Percentiles rank a stretch among this genome's conserved stretches.
Conservation (phyloP, 768 basidiomycete genomes). For the Mycena sanguinolenta region DNA sequence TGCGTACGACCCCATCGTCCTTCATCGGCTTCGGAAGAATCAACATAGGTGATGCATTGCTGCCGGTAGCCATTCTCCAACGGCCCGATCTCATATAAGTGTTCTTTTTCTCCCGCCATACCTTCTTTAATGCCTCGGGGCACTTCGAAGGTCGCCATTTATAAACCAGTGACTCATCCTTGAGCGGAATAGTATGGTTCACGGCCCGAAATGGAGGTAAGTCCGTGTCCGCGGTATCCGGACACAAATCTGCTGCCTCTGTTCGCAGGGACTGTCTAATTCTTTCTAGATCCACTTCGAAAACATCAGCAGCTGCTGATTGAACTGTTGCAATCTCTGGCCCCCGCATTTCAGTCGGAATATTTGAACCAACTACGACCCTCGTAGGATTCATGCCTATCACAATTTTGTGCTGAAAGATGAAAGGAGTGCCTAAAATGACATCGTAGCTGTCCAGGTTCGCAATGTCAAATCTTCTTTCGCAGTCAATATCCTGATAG, state of each 20-base stretch:
- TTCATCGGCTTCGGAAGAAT: constrained; percentile 43
- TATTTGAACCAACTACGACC: too few species aligned
- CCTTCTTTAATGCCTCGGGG: constrained; percentile 43
- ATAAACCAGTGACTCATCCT: constrained; percentile 44
- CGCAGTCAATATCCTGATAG: too few species aligned
- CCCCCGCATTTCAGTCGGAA: too few species aligned
- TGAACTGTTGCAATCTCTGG: too few species aligned
- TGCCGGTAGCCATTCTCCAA: constrained; percentile 41
- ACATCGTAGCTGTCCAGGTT: too few species aligned
- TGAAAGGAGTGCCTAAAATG: too few species aligned
- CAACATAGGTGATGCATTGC: constrained; percentile 49
- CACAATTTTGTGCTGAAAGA: too few species aligned
- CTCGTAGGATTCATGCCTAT: too few species aligned
- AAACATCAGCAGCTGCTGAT: too few species aligned
- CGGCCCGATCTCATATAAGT: constrained; percentile 46
- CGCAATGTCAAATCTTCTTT: too few species aligned
- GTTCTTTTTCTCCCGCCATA: constrained; percentile 47
- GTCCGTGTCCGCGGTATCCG: neutral
- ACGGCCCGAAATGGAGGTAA: constrained; percentile 35
- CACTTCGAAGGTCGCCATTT: constrained; percentile 47
- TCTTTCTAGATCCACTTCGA: too few species aligned
- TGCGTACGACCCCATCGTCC: constrained; percentile 23
- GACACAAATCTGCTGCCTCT: neutral
- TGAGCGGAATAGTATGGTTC: constrained; percentile 52
- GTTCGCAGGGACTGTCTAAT: too few species aligned